Conservation (phyloP, 2,329 filamentous ascomycete genomes). For the Onygena corvina region DNA sequence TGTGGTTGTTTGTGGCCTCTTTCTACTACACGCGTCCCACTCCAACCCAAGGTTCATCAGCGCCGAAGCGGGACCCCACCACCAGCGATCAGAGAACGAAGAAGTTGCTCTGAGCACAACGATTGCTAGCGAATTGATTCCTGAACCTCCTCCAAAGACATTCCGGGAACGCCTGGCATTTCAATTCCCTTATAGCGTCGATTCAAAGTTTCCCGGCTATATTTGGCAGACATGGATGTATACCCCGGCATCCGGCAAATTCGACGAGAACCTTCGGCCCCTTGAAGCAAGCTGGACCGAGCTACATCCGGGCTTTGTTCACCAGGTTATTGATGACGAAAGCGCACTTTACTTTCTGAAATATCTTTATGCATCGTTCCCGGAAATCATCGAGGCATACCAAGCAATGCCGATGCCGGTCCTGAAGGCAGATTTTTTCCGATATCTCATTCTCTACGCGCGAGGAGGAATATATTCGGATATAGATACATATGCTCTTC, state of each 20-base stretch:
- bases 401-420: conserved; percentile 59
- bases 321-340: conserved; percentile 91
- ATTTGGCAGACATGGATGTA: conserved; percentile 99
- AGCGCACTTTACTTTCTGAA: conserved; percentile 69
- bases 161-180: conserved; percentile 73
- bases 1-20: conserved; percentile 56
- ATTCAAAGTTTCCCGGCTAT: conserved; percentile 84
- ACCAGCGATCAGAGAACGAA: conserved; percentile 1
- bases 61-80: conserved; percentile 14
- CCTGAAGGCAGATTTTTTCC: conserved; percentile 66
- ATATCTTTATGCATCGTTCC: conserved; percentile 73
- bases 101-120: not conserved
- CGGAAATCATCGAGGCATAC: conserved; percentile 69
- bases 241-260: conserved; percentile 63
- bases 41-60: conserved; percentile 33
- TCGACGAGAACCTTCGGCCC: conserved; percentile 60
- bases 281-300: conserved; percentile 83
- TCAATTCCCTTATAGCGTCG: conserved; percentile 85
- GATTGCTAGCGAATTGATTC: conserved; percentile 16
- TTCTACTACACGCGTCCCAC: conserved; percentile 55
- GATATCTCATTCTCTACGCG: conserved; percentile 63
- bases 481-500: conserved; percentile 81
- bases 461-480: conserved; percentile 76
- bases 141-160: conserved; percentile 59
- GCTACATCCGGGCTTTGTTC: conserved; percentile 78